Percentiles rank a stretch among this genome's conserved stretches.
phyloP scores from a whole-genome alignment of 495 filamentous ascomycete genomes.

The Neurospora sp. region DNA sequence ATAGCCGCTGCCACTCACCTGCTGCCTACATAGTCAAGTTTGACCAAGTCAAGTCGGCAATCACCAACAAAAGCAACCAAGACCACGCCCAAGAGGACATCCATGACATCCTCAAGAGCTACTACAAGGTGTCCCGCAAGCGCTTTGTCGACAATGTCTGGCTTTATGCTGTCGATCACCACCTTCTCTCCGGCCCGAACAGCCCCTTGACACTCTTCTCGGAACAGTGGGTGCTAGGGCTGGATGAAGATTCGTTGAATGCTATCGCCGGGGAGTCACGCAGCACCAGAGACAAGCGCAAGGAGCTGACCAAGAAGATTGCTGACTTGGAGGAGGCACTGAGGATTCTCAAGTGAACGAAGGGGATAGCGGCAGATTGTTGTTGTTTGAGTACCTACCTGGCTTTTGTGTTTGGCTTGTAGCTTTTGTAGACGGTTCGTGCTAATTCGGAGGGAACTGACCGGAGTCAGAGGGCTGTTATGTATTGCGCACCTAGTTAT shows the following conservation, averaged over 20 bases:
- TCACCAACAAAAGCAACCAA: conserved; percentile 33
- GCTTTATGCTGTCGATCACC: conserved; percentile 24
- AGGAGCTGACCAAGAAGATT: conserved; percentile 18
- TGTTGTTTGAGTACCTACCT: too few relatives aligned
- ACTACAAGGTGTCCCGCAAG: conserved; percentile 49
- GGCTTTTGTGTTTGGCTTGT: too few relatives aligned
- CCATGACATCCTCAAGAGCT: conserved; percentile 47
- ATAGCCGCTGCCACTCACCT: neutral
- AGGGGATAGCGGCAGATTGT: too few relatives aligned
- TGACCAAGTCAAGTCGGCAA: conserved; percentile 7
- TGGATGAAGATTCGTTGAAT: conserved; percentile 21
- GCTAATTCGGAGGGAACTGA: too few relatives aligned
- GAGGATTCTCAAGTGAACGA: conserved; percentile 14
- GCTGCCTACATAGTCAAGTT: conserved; percentile 2
- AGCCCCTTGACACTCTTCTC: conserved; percentile 25
- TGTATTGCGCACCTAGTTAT: too few relatives aligned
- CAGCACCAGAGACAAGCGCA: conserved; percentile 11
- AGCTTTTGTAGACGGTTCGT: too few relatives aligned
- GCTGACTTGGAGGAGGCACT: conserved; percentile 16
- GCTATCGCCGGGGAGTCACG: conserved; percentile 26
- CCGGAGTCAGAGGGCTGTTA: too few relatives aligned
- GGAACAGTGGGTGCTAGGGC: conserved; percentile 23
- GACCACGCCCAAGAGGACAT: conserved; percentile 40
- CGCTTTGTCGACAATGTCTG: conserved; percentile 50
- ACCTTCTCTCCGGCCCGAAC: conserved; percentile 21